Conservation (phyloP, 75 land plant species). For the Isoetes taiwanensis region DNA sequence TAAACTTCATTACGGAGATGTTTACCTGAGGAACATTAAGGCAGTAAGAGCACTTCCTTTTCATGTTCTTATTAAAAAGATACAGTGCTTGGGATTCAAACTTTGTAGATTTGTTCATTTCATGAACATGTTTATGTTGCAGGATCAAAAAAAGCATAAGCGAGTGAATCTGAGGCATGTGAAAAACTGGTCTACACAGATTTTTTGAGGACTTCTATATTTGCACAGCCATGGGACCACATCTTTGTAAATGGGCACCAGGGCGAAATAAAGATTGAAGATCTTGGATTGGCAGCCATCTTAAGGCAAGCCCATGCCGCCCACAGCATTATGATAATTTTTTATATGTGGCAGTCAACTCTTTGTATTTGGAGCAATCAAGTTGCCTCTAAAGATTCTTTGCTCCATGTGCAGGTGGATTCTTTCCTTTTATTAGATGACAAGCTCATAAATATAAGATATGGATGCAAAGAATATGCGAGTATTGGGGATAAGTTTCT, state of each 20-base stretch:
- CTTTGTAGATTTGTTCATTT: not conserved
- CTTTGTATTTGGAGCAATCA: too few species aligned
- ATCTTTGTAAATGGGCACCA: conserved; percentile 30
- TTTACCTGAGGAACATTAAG: conserved; percentile 87
- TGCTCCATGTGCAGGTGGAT: too few species aligned
- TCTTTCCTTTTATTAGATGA: conserved; percentile 1
- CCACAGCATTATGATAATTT: conserved; percentile 20
- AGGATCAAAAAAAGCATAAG: conserved; percentile 22
- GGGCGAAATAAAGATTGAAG: conserved; percentile 29
- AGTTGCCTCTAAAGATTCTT: too few species aligned
- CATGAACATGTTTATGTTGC: not conserved
- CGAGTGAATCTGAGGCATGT: conserved; percentile 23
- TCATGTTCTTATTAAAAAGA: too few species aligned
- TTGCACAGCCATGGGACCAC: conserved; percentile 26
- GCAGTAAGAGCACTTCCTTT: conserved; percentile 45
- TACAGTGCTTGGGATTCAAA: too few species aligned
- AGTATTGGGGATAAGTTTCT: conserved; percentile 30
- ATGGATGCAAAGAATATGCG: conserved; percentile 12
- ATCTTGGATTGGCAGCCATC: conserved; percentile 26
- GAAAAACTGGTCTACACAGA: conserved; percentile 26
- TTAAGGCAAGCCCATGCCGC: conserved; percentile 19
- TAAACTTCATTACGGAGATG: conserved; percentile 94
- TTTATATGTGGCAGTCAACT: too few species aligned
- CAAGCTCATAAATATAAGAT: conserved; percentile 8
- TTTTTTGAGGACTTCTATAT: conserved; percentile 23